phyloP scores from a whole-genome alignment of 495 filamentous ascomycete genomes.

The Penicillium canescens region DNA sequence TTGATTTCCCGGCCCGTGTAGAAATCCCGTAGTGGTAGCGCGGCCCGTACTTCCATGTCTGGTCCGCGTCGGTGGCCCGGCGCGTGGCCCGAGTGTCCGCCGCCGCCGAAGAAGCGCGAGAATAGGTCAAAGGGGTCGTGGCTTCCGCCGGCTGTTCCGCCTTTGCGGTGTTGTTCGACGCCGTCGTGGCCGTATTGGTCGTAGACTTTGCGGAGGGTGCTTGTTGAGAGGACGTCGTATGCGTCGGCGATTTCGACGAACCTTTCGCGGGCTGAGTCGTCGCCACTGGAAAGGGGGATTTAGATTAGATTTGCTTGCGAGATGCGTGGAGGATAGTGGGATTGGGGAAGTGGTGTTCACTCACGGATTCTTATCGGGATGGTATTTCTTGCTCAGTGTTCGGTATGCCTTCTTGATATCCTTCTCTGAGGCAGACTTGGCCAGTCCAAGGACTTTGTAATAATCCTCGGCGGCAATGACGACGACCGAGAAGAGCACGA shows the following conservation, averaged over 20 bases:
- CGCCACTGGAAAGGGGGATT: conserved; percentile 51
- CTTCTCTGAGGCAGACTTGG: conserved; percentile 77
- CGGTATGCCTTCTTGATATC: conserved; percentile 98
- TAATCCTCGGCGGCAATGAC: conserved; percentile 75
- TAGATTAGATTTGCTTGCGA: neutral
- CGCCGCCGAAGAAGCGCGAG: conserved; percentile 94
- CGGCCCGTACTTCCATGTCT: conserved; percentile 85
- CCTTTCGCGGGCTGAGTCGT: conserved; percentile 80
- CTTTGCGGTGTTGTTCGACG: conserved; percentile 77
- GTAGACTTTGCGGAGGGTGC: conserved; percentile 85
- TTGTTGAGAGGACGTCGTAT: conserved; percentile 87
- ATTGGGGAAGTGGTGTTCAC: conserved; percentile 25
- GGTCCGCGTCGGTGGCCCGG: conserved; percentile 79
- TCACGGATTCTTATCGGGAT: conserved; percentile 98
- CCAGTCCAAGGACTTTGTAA: conserved; percentile 87
- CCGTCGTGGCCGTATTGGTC: conserved; percentile 95
- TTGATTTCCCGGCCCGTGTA: conserved; percentile 85
- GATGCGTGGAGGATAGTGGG: neutral
- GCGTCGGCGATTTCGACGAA: conserved; percentile 96
- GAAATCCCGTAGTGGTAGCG: conserved; percentile 85
- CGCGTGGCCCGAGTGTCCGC: conserved; percentile 75
- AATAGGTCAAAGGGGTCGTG: conserved; percentile 98
- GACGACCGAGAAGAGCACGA: conserved; percentile 25
- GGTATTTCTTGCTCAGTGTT: conserved; percentile 89
- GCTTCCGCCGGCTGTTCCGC: conserved; percentile 55